Percentiles rank a stretch among this genome's conserved stretches.
Conservation (phyloP, 2,329 filamentous ascomycete species). For the Hymenoscyphus fraxineus region DNA sequence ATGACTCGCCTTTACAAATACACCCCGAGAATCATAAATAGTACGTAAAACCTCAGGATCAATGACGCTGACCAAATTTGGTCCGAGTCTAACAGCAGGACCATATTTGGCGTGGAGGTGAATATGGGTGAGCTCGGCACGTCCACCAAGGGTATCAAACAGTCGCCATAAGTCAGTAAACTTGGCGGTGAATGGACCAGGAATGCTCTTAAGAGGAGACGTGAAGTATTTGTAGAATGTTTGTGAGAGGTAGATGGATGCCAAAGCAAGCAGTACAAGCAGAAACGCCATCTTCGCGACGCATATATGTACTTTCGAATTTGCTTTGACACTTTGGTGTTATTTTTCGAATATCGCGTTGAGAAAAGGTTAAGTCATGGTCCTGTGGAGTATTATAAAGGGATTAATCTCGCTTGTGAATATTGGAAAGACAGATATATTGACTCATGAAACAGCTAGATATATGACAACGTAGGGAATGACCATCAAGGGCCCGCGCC, state of each 20-base stretch:
- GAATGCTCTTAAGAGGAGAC: slow-evolving; percentile 14
- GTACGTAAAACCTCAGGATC: slow-evolving; percentile 17
- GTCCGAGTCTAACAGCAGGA: slow-evolving; percentile 19
- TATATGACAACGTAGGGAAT: too few relatives aligned
- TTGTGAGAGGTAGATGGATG: not conserved
- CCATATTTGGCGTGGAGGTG: slow-evolving; percentile 21
- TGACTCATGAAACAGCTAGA: too few relatives aligned
- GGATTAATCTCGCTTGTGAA: too few relatives aligned
- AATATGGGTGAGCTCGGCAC: slow-evolving; percentile 8
- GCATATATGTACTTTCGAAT: not conserved
- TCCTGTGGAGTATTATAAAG: not conserved
- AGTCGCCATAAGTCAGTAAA: slow-evolving; percentile 26
- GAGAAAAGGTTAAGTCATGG: not conserved
- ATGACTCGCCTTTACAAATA: slow-evolving; percentile 9
- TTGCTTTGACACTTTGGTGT: not conserved
- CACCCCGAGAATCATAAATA: slow-evolving; percentile 7
- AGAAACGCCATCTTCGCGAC: not conserved
- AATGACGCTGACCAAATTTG: slow-evolving; percentile 22
- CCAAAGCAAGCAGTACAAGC: not conserved
- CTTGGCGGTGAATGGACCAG: slow-evolving; percentile 22
- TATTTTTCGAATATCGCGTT: not conserved
- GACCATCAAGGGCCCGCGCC: too few relatives aligned
- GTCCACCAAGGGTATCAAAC: slow-evolving; percentile 13
- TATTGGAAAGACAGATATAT: too few relatives aligned
- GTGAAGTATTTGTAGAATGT: not conserved